These are phyloP conservation scores for Plasmodium adleri DNA, from an alignment of 169 alveolate species.

Conservation along the genomic window DNA sequence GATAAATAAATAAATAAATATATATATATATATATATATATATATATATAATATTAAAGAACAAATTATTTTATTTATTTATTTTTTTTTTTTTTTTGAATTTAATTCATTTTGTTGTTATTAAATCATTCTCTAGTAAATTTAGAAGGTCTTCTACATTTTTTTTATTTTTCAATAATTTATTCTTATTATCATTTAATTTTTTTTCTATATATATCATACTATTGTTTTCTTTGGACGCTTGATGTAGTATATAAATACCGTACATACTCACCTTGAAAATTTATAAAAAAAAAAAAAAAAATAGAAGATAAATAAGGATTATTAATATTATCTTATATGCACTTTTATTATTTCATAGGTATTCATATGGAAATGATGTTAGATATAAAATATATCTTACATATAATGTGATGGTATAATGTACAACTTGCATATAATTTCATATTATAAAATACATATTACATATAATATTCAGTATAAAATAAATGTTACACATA, in stretches of 20 bases:
- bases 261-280: constrained; percentile 68
- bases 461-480: no score
- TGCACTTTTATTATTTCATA: no score
- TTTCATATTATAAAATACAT: no score
- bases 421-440: no score
- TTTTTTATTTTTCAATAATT: constrained; percentile 47
- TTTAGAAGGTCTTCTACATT: constrained; percentile 34
- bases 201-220: constrained; percentile 35
- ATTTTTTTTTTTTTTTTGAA: not conserved
- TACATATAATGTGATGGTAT: no score
- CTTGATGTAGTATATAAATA: constrained; percentile 45
- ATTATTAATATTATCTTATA: not conserved
- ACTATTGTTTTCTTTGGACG: constrained; percentile 67
- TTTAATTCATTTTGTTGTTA: constrained; percentile 18
- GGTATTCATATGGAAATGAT: no score
- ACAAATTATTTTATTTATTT: not conserved
- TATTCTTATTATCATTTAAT: constrained; percentile 70
- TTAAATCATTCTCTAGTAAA: constrained; percentile 39
- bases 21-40: constrained; percentile 6
- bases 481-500: no score
- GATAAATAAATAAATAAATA: not conserved
- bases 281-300: constrained; percentile 10
- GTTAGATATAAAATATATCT: no score
- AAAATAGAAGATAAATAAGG: not conserved
- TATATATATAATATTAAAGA: not conserved